Evolutionary conservation across 768 basidiomycete genomes (phyloP).

Genomic region (Russula sp.): DNA sequence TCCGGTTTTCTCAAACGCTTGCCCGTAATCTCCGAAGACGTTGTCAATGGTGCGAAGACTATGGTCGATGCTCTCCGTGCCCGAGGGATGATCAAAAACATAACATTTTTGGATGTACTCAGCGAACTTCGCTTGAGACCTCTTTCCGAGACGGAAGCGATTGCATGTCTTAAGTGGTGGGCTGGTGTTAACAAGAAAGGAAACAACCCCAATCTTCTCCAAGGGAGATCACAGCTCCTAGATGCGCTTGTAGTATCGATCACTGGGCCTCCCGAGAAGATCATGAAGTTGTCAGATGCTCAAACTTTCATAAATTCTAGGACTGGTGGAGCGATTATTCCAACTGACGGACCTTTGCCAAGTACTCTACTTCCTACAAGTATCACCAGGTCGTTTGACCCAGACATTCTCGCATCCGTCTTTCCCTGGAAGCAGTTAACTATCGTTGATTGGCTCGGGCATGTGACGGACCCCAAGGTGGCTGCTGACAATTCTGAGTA

Average conservation of each 20-base stretch:
- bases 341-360: constrained; percentile 71
- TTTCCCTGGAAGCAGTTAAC: constrained; percentile 81
- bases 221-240: constrained; percentile 56
- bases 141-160: constrained; percentile 63
- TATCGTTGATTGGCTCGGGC: constrained; percentile 66
- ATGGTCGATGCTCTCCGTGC: constrained; percentile 59
- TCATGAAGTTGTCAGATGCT: constrained; percentile 66
- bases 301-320: constrained; percentile 65
- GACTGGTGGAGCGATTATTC: constrained; percentile 50
- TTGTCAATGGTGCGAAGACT: constrained; percentile 48
- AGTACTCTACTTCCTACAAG: constrained; percentile 60
- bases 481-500: constrained; percentile 40
- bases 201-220: constrained; percentile 34
- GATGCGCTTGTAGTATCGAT: constrained; percentile 60
- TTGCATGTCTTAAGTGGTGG: constrained; percentile 91
- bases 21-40: constrained; percentile 61
- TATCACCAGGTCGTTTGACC: constrained; percentile 54
- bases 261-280: constrained; percentile 40
- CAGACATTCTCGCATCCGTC: constrained; percentile 41
- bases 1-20: constrained; percentile 70
- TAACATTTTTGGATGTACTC: constrained; percentile 80
- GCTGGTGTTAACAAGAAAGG: constrained; percentile 39
- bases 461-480: constrained; percentile 49
- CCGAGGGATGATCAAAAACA: constrained; percentile 61
- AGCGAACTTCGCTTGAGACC: constrained; percentile 67